Base-by-base conservation (phyloP, 2,329 filamentous ascomycete species). In the Tolypocladium tundrense region DNA sequence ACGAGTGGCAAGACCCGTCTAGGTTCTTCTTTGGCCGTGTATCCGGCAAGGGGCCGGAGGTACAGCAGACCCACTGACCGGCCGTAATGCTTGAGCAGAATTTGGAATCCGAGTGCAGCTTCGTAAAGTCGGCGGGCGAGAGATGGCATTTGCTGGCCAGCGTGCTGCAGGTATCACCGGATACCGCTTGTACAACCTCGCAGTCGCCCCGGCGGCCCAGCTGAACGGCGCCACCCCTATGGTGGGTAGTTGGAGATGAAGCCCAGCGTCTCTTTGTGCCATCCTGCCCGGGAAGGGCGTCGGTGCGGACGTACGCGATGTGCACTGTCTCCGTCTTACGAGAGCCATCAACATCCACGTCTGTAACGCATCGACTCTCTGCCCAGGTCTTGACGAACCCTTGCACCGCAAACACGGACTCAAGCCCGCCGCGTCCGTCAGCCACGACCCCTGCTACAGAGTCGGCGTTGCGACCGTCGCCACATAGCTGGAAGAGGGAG, bases 111-210 rank as follows among this genome's bases (percentile, higher is more conserved):
- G 56, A 56, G 60, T 79, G 79, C 61, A 70, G 75, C 55, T 72
- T 70, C 19, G 61, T 68, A 52, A 78, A 73, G 50, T 78, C 66
- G 13, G 62, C 54, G 2, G 61, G 60, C 0, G 70, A 70, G 16
- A 79, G 73, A 5, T 72, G 70, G 56, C 76, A 79, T 42, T 66
- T 65, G 6, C 61, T 56, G 0, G 74, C 75, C 0, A 80, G 64
- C 0, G 68, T 60, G 0, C 59, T 65, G 51, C 77, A 79, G 53
- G 66, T 62, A 53, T 78, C 73, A 1, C 72, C 73, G 11, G 21
- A 11, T 2, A 27, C 21, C 4, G 11, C 43, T 16, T 48, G 43
- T 48, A 27, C 8, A 7, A 14, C 43, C 21, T 48, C 3, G 43
- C 43, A 48, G 13, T 27, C 3, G 7, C 4, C 24, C 13, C 43